Evolutionary conservation across 345 rosid genomes (phyloP).

Genomic region (Citrus medica): DNA sequence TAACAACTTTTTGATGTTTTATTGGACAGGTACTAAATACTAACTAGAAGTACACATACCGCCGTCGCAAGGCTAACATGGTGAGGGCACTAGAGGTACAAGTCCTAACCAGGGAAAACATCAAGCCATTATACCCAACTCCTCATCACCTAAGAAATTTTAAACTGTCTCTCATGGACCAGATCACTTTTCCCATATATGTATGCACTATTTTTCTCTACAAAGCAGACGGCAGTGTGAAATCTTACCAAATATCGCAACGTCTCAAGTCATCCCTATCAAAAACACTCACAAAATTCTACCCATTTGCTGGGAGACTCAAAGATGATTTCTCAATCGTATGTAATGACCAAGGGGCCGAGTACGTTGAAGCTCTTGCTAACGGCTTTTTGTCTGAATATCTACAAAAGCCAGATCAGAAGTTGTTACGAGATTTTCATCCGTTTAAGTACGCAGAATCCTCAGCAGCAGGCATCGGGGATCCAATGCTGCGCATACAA

Average conservation of each 20-base stretch:
- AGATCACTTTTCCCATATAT: too few species aligned
- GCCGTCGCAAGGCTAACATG: not conserved
- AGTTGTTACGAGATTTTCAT: constrained; percentile 9
- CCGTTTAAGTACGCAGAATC: constrained; percentile 9
- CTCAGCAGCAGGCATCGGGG: not conserved
- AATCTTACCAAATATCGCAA: not conserved
- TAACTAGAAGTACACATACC: too few species aligned
- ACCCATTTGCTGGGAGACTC: constrained; percentile 20
- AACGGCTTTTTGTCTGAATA: not conserved
- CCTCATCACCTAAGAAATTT: not conserved
- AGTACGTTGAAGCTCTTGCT: constrained; percentile 21
- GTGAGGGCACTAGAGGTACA: not conserved
- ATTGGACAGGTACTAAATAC: not conserved
- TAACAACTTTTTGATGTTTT: too few species aligned
- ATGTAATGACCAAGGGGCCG: not conserved
- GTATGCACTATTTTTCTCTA: not conserved
- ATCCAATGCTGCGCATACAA: not conserved
- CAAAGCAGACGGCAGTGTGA: not conserved
- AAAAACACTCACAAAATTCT: constrained; percentile 8
- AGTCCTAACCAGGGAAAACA: not conserved
- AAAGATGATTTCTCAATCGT: not conserved
- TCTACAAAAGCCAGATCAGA: constrained; percentile 10
- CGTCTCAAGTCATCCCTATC: constrained; percentile 21
- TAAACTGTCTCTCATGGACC: too few species aligned
- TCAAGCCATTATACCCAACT: not conserved